A percentile compares a stretch with the other conserved stretches of the same genome.
Conservation (phyloP, 1,284 basidiomycete species). For the Golubevia sp. region DNA sequence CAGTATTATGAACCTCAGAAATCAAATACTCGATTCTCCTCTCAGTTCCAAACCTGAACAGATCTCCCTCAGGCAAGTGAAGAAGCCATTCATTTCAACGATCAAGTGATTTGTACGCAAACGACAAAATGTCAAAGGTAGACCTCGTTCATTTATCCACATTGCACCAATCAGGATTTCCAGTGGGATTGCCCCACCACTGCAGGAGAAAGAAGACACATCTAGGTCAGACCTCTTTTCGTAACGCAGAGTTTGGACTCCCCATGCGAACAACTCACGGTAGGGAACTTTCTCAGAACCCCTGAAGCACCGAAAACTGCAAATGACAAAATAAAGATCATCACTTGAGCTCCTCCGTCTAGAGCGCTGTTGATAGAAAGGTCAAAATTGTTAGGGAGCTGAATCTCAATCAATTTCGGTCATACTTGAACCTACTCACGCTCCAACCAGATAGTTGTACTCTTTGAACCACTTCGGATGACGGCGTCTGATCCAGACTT, state of each 20-base stretch:
- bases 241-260: no score
- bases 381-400: background rate
- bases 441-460: conserved; percentile 74
- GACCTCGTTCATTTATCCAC: background rate
- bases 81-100: no score
- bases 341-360: conserved; percentile 72
- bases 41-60: no score
- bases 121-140: no score
- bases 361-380: conserved; percentile 63
- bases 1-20: no score
- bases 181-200: background rate
- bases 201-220: background rate
- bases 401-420: background rate
- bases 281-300: conserved; percentile 66
- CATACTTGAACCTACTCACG: conserved; percentile 23
- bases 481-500: conserved; percentile 69
- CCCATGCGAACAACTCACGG: background rate
- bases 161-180: background rate
- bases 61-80: no score
- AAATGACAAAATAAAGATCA: conserved; percentile 73
- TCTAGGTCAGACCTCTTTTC: no score
- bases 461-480: conserved; percentile 69
- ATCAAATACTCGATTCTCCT: no score
- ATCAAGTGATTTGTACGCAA: no score
- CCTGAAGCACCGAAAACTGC: conserved; percentile 73